These are phyloP conservation scores for Amanita molliuscula DNA, from an alignment of 768 basidiomycete genomes.

Conservation along the genomic window DNA sequence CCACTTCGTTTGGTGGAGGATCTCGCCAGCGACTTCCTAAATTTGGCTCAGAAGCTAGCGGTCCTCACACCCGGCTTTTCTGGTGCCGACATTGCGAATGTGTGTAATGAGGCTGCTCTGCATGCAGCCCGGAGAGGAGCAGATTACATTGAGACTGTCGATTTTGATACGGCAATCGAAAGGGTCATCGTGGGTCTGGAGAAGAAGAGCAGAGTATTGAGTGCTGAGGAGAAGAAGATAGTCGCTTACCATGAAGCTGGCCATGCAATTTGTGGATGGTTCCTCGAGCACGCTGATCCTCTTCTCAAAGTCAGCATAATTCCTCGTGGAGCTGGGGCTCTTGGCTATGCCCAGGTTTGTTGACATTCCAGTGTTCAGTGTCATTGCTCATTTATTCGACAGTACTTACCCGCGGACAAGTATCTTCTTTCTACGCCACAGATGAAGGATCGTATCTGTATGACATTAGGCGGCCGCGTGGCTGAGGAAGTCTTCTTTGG, in stretches of 20 bases:
- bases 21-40: constrained; percentile 37
- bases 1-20: constrained; percentile 63
- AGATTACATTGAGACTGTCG: constrained; percentile 67
- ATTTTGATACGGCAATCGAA: constrained; percentile 98
- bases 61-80: constrained; percentile 97
- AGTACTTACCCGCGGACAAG: constrained; percentile 93
- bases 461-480: constrained; percentile 96
- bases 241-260: constrained; percentile 99
- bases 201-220: constrained; percentile 88
- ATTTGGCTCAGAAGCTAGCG: constrained; percentile 85
- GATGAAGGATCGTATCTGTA: constrained; percentile 91
- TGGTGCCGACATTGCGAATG: constrained; percentile 98
- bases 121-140: constrained; percentile 83
- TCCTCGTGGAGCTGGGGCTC: constrained; percentile 87
- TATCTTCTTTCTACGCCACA: constrained; percentile 94
- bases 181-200: constrained; percentile 96
- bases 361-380: background rate
- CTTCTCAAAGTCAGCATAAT: constrained; percentile 98
- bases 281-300: constrained; percentile 94
- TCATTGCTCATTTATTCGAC: constrained; percentile 8
- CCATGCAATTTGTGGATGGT: constrained; percentile 98
- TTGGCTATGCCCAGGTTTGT: constrained; percentile 88
- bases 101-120: constrained; percentile 95
- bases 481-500: constrained; percentile 99
- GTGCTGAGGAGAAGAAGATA: constrained; percentile 94